These are phyloP conservation scores for Eucalyptus fibrosa DNA, from an alignment of 345 rosid genomes.

Conservation along the genomic window DNA sequence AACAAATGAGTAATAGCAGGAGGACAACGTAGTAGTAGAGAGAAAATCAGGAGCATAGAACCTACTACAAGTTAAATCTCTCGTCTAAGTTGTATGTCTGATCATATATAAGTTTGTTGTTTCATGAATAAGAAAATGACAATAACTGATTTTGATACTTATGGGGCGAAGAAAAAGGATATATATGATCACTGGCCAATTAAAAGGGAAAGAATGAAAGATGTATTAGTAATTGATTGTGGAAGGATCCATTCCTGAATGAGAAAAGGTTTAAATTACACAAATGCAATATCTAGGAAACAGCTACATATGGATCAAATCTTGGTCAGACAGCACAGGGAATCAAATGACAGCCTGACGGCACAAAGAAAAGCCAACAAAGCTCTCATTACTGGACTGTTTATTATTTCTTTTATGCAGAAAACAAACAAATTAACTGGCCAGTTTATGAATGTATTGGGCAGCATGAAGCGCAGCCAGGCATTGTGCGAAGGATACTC, in stretches of 20 bases:
- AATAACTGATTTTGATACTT: neutral
- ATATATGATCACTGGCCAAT: neutral
- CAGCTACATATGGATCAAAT: neutral
- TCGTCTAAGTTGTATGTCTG: neutral
- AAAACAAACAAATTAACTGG: neutral
- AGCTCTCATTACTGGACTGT: neutral
- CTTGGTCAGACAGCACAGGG: neutral
- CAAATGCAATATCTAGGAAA: neutral
- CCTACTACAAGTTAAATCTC: neutral
- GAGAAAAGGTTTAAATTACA: neutral
- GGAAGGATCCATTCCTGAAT: too few species aligned
- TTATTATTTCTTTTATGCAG: neutral
- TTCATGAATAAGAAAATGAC: neutral
- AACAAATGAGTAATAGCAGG: neutral
- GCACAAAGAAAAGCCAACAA: neutral
- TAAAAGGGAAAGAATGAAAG: too few species aligned
- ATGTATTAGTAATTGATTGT: too few species aligned
- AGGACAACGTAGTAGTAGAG: neutral
- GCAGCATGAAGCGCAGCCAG: neutral
- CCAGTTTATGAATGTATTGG: neutral
- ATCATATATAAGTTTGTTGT: neutral
- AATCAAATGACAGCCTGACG: neutral
- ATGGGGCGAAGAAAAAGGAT: neutral
- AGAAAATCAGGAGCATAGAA: neutral
- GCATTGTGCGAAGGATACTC: conserved; percentile 32